Evolutionary conservation across 2,329 filamentous ascomycete genomes (phyloP).

Genomic region (Lachnellula willkommii): DNA sequence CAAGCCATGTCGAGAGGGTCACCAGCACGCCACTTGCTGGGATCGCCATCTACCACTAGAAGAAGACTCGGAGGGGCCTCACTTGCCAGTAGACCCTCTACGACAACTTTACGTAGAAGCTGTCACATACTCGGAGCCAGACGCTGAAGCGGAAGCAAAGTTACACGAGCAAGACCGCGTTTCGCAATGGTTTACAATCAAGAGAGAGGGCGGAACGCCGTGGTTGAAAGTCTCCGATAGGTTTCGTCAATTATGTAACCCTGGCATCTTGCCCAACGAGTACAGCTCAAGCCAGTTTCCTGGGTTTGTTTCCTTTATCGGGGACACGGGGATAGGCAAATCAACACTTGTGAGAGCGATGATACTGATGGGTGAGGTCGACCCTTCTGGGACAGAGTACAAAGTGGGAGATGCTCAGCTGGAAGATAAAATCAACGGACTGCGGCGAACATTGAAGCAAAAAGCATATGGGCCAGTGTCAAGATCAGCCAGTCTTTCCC

Average conservation of each 20-base stretch:
- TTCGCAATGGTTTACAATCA: conserved; percentile 9
- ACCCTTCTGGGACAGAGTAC: conserved; percentile 4
- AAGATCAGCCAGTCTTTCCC: conserved; percentile 7
- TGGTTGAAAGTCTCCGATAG: conserved; percentile 5
- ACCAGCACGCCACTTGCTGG: conserved; percentile 2
- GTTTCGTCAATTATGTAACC: conserved; percentile 7
- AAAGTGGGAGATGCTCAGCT: background rate
- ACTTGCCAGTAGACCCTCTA: conserved; percentile 2
- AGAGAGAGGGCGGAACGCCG: background rate
- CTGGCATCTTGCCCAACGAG: conserved; percentile 4
- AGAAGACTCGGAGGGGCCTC: conserved; percentile 2
- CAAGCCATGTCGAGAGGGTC: background rate
- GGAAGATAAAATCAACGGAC: conserved; percentile 1
- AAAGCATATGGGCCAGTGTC: conserved; percentile 12
- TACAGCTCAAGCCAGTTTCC: conserved; percentile 15
- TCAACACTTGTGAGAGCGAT: conserved; percentile 22
- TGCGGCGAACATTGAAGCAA: conserved; percentile 3
- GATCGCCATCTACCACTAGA: conserved; percentile 3
- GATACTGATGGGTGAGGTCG: conserved; percentile 15
- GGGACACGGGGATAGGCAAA: conserved; percentile 20
- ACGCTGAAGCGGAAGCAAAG: background rate
- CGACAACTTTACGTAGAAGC: conserved; percentile 5
- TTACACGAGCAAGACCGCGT: conserved; percentile 4
- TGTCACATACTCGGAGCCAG: conserved; percentile 5
- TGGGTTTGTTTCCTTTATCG: conserved; percentile 24